Conservation (phyloP, 371 early-diverging fungal species). For the Pancytospora philotis region DNA sequence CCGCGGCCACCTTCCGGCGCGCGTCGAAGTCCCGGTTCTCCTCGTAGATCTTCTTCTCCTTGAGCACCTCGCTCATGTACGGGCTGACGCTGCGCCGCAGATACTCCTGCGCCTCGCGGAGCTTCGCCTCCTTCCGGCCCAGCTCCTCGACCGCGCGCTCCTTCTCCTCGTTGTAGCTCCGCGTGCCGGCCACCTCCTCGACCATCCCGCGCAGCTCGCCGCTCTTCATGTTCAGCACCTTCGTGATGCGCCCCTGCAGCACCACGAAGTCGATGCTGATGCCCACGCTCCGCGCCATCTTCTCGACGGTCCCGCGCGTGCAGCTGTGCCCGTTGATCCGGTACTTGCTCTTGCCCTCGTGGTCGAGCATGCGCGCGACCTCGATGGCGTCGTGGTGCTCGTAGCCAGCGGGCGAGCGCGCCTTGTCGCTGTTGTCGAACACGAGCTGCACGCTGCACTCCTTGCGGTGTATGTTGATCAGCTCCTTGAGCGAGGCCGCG, state of each 20-base stretch:
- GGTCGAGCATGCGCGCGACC: constrained; percentile 64
- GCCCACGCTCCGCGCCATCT: constrained; percentile 27
- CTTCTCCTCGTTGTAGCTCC: constrained; percentile 89
- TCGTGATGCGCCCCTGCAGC: constrained; percentile 95
- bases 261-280: constrained; percentile 52
- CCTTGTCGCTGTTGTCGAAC: constrained; percentile 76
- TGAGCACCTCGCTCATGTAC: constrained; percentile 73
- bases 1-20: background rate
- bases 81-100: constrained; percentile 78
- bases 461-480: constrained; percentile 46
- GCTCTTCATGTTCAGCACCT: constrained; percentile 95
- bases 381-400: constrained; percentile 70
- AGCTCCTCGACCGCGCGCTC: constrained; percentile 81
- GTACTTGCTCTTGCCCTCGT: constrained; percentile 34
- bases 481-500: constrained; percentile 28
- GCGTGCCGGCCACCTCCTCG: constrained; percentile 92
- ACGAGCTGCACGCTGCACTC: constrained; percentile 75
- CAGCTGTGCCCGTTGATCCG: constrained; percentile 36
- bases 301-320: constrained; percentile 15
- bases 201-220: constrained; percentile 84
- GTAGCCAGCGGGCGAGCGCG: constrained; percentile 75
- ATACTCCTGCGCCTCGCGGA: constrained; percentile 75
- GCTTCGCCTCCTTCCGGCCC: constrained; percentile 81
- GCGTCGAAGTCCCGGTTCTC: constrained; percentile 62
- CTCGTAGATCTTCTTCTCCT: constrained; percentile 73